A percentile compares a stretch with the other conserved stretches of the same genome.
phyloP scores from a whole-genome alignment of 2,329 filamentous ascomycete genomes.

The Epichloe elymi region DNA sequence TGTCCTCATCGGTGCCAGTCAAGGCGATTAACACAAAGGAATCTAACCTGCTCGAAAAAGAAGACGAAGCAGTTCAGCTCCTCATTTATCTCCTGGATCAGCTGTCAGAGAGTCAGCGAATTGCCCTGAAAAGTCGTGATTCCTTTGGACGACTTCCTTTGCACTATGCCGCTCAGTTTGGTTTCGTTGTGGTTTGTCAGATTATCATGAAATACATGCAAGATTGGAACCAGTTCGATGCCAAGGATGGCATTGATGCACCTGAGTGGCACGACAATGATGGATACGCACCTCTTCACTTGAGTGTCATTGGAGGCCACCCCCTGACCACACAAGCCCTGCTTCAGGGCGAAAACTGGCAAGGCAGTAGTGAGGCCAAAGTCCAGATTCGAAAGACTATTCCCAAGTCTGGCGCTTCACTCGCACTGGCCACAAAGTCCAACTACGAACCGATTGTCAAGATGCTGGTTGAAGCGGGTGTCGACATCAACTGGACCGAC shows the following conservation, averaged over 20 bases:
- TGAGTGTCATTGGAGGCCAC: slow-evolving; percentile 86
- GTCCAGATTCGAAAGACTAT: slow-evolving; percentile 53
- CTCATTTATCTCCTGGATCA: slow-evolving; percentile 50
- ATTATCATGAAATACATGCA: slow-evolving; percentile 81
- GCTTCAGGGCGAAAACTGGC: slow-evolving; percentile 68
- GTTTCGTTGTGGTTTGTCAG: slow-evolving; percentile 81
- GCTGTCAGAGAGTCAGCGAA: slow-evolving; percentile 53
- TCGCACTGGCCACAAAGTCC: slow-evolving; percentile 77
- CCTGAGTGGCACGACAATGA: slow-evolving; percentile 84
- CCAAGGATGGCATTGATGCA: slow-evolving; percentile 75
- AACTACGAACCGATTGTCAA: slow-evolving; percentile 77
- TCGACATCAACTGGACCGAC: slow-evolving; percentile 90
- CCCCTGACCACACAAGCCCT: slow-evolving; percentile 76
- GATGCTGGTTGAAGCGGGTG: slow-evolving; percentile 76
- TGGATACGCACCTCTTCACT: slow-evolving; percentile 79
- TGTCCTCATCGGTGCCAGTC: slow-evolving; percentile 49
- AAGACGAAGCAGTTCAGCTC: slow-evolving; percentile 66
- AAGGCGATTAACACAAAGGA: slow-evolving; percentile 54
- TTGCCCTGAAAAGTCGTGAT: slow-evolving; percentile 56
- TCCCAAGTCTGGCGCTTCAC: slow-evolving; percentile 72
- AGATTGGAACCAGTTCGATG: slow-evolving; percentile 75
- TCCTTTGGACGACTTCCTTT: slow-evolving; percentile 72
- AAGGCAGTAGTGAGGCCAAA: slow-evolving; percentile 48
- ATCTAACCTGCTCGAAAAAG: slow-evolving; percentile 47
- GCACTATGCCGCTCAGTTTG: slow-evolving; percentile 91